phyloP scores from a whole-genome alignment of 495 filamentous ascomycete genomes.

The Hamigera avellanea region DNA sequence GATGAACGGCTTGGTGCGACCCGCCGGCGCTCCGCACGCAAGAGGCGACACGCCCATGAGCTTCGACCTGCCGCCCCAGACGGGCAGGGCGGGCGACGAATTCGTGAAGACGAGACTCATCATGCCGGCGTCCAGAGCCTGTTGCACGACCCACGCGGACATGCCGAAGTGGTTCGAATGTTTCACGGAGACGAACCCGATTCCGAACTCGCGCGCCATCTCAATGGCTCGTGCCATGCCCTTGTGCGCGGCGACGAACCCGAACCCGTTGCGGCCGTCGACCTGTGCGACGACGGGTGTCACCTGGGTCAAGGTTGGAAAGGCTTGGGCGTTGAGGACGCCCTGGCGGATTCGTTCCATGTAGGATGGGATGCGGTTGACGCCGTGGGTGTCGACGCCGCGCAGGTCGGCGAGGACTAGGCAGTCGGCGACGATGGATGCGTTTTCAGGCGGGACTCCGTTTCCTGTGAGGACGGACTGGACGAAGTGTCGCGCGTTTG shows the following conservation, averaged over 20 bases:
- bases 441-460: constrained; percentile 43
- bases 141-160: constrained; percentile 66
- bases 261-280: constrained; percentile 65
- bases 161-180: constrained; percentile 76
- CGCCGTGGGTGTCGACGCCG: constrained; percentile 69
- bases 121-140: constrained; percentile 60
- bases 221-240: constrained; percentile 53
- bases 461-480: constrained; percentile 41
- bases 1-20: constrained; percentile 47
- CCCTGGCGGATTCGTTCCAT: constrained; percentile 56
- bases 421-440: constrained; percentile 46
- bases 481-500: constrained; percentile 25
- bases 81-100: constrained; percentile 60
- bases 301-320: constrained; percentile 42
- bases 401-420: constrained; percentile 64
- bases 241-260: constrained; percentile 51
- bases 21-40: constrained; percentile 60
- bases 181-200: constrained; percentile 62
- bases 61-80: constrained; percentile 56
- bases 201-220: constrained; percentile 53
- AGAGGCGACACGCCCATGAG: constrained; percentile 69
- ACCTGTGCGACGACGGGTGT: constrained; percentile 58
- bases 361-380: constrained; percentile 66
- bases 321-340: constrained; percentile 45
- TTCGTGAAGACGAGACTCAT: constrained; percentile 74